Evolutionary conservation across 305 asterid genomes (phyloP).

Genomic region (Galium porrigens): DNA sequence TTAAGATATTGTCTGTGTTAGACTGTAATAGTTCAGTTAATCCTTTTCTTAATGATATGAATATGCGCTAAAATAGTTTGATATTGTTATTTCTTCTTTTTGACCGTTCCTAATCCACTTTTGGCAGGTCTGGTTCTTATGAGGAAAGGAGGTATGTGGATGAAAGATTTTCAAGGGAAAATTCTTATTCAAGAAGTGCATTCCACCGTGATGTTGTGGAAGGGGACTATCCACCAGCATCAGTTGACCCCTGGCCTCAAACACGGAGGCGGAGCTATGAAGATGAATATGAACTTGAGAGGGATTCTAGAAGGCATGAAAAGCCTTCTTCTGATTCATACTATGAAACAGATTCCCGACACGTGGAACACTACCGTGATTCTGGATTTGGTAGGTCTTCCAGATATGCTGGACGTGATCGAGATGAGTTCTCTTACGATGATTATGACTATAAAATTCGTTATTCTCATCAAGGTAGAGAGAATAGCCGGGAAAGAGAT

Average conservation of each 20-base stretch:
- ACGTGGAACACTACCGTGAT: slow-evolving; percentile 30
- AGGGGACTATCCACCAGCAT: slow-evolving; percentile 65
- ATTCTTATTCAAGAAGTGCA: slow-evolving; percentile 52
- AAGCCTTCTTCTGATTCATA: slow-evolving; percentile 51
- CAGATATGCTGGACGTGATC: slow-evolving; percentile 68
- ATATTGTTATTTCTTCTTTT: slow-evolving; percentile 16
- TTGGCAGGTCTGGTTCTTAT: slow-evolving; percentile 76
- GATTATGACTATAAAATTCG: slow-evolving; percentile 71
- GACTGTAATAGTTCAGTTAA: not conserved
- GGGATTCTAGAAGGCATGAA: slow-evolving; percentile 72
- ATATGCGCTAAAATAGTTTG: not conserved
- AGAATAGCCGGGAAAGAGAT: slow-evolving; percentile 71
- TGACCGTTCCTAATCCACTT: slow-evolving; percentile 28
- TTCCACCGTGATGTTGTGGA: slow-evolving; percentile 65
- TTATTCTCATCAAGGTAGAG: slow-evolving; percentile 47
- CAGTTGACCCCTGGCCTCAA: slow-evolving; percentile 67
- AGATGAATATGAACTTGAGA: slow-evolving; percentile 63
- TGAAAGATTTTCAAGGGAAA: slow-evolving; percentile 80
- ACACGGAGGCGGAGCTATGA: slow-evolving; percentile 69
- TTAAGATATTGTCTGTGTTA: not conserved
- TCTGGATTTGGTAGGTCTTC: slow-evolving; percentile 55
- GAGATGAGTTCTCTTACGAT: slow-evolving; percentile 68
- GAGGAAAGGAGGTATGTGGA: slow-evolving; percentile 85
- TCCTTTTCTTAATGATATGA: slow-evolving; percentile 6
- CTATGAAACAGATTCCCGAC: slow-evolving; percentile 22